Percentiles rank a stretch among this genome's conserved stretches.
phyloP scores from a whole-genome alignment of 2,329 filamentous ascomycete genomes.

The Aureobasidium subglaciale region DNA sequence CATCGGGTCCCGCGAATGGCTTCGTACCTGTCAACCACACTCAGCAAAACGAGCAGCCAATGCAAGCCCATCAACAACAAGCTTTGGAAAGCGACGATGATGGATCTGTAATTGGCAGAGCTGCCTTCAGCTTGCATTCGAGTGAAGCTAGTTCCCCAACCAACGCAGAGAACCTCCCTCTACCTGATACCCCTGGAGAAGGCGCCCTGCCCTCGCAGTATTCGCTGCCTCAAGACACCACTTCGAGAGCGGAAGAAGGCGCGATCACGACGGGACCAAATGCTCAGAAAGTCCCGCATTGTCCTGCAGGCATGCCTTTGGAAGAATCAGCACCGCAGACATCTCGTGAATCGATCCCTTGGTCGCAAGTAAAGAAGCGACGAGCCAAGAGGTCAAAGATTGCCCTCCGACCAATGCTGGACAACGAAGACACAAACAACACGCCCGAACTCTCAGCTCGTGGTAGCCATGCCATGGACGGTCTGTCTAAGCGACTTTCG shows the following conservation, averaged over 20 bases:
- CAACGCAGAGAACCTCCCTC: neutral
- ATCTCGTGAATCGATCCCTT: neutral
- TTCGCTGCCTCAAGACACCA: neutral
- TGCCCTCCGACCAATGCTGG: neutral
- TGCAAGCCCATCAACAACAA: neutral
- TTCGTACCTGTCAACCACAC: neutral
- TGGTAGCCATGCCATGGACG: neutral
- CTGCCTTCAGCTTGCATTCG: neutral
- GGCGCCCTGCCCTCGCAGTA: neutral
- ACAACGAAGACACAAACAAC: neutral
- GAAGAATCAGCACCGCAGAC: neutral
- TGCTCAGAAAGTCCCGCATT: too few species aligned
- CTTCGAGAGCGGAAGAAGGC: neutral
- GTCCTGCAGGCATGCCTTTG: neutral
- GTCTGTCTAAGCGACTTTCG: too few species aligned
- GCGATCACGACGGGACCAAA: too few species aligned
- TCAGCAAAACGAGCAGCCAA: neutral
- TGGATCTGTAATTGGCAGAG: neutral
- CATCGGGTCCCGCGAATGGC: neutral
- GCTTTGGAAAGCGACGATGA: neutral
- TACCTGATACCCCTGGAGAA: neutral
- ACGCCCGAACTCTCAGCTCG: neutral
- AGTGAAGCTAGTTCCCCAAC: neutral
- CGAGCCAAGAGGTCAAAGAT: conserved; percentile 1
- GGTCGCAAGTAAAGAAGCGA: neutral